Evolutionary conservation across 345 rosid species (phyloP).

Genomic region (Boechera stricta): DNA sequence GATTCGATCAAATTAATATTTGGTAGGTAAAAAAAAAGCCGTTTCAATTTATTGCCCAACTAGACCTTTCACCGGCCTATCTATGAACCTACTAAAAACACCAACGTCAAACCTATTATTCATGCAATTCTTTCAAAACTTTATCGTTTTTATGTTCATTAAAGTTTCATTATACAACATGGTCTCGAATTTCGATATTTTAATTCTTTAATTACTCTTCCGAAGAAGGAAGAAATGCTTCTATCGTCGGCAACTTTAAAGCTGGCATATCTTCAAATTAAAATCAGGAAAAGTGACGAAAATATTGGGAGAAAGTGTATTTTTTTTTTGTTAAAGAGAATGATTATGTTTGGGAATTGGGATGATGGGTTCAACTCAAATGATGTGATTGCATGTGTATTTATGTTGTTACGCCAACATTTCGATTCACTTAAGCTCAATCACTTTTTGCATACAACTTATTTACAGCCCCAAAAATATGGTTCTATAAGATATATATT

Average conservation of each 20-base stretch:
- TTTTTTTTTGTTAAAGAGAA: constrained; percentile 11
- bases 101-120: neutral
- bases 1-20: constrained; percentile 24
- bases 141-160: neutral
- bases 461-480: neutral
- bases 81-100: constrained; percentile 8
- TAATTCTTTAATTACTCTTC: neutral
- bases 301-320: constrained; percentile 1
- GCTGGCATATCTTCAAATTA: constrained; percentile 6
- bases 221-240: constrained; percentile 9
- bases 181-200: neutral
- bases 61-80: constrained; percentile 9
- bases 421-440: neutral
- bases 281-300: neutral
- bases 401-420: constrained; percentile 10
- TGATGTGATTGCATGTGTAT: constrained; percentile 14
- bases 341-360: constrained; percentile 29
- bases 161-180: constrained; percentile 1
- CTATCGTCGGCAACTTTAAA: constrained; percentile 19
- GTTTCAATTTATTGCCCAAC: constrained; percentile 34
- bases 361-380: constrained; percentile 14
- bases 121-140: neutral
- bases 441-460: constrained; percentile 1
- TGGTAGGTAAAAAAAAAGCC: constrained; percentile 38
- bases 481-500: no score